Percentiles rank a stretch among this genome's conserved stretches.
Conservation (phyloP, 2,329 filamentous ascomycete genomes). For the Scedosporium dehoogii region DNA sequence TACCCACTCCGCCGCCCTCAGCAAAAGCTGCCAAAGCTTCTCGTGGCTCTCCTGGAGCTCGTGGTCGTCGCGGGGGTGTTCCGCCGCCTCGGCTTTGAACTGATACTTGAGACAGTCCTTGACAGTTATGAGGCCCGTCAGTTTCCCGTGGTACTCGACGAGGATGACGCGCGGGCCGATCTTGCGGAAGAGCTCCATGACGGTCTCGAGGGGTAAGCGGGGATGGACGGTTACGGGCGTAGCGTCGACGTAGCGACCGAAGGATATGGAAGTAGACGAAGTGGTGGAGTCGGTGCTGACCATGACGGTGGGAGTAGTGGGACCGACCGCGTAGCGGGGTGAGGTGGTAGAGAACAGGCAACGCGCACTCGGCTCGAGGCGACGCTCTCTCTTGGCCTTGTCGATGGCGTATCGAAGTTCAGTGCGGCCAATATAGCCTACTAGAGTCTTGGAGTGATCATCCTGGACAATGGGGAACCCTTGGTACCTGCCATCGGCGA, state of each 20-base stretch:
- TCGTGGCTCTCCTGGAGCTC: slow-evolving; percentile 50
- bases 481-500: slow-evolving; percentile 73
- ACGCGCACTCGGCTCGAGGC: slow-evolving; percentile 55
- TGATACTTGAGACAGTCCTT: slow-evolving; percentile 98
- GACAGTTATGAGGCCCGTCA: slow-evolving; percentile 82
- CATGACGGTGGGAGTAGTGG: slow-evolving; percentile 34
- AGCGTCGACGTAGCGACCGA: slow-evolving; percentile 77
- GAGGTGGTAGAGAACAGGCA: slow-evolving; percentile 52
- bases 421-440: slow-evolving; percentile 88
- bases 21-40: slow-evolving; percentile 51
- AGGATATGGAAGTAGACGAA: slow-evolving; percentile 33
- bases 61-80: slow-evolving; percentile 56
- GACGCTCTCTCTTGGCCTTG: slow-evolving; percentile 60
- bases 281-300: slow-evolving; percentile 45
- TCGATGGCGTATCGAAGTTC: slow-evolving; percentile 88
- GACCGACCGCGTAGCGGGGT: slow-evolving; percentile 19
- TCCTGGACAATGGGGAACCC: slow-evolving; percentile 89
- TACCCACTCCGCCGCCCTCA: slow-evolving; percentile 45
- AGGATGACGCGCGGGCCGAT: slow-evolving; percentile 91
- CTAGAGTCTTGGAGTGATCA: slow-evolving; percentile 54
- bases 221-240: slow-evolving; percentile 89
- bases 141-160: slow-evolving; percentile 76
- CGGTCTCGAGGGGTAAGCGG: slow-evolving; percentile 82
- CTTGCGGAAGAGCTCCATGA: slow-evolving; percentile 98
- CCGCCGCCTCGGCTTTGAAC: slow-evolving; percentile 86